Evolutionary conservation across 1,284 basidiomycete species (phyloP).

Genomic region (Phylloboletellus chloephorus): DNA sequence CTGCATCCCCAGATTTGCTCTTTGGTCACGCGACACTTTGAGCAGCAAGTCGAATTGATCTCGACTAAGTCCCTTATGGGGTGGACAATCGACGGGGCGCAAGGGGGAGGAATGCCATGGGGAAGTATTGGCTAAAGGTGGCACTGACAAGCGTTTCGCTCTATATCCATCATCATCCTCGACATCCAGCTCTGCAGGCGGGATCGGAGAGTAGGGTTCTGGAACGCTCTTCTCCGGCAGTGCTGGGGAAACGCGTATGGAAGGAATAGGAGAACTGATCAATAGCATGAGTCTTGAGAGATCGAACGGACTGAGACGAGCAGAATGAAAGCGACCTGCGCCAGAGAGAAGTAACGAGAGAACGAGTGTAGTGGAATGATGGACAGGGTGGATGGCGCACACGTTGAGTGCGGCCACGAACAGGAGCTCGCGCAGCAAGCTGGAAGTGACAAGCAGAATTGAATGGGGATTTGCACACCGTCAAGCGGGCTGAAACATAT

Average conservation of each 20-base stretch:
- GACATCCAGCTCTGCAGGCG: constrained; percentile 23
- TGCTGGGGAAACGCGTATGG: constrained; percentile 63
- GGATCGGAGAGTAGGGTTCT: constrained; percentile 62
- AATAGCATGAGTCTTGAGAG: constrained; percentile 37
- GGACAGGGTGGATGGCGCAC: constrained; percentile 5
- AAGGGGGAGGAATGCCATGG: constrained; percentile 48
- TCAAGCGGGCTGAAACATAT: no score
- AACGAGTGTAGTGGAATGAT: constrained; percentile 5
- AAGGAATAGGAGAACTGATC: constrained; percentile 46
- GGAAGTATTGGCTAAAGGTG: constrained; percentile 36
- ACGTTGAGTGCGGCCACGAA: constrained; percentile 10
- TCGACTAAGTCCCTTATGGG: constrained; percentile 52
- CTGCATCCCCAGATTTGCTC: constrained; percentile 41
- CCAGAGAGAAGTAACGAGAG: constrained; percentile 25
- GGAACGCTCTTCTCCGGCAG: constrained; percentile 44
- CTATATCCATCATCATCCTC: constrained; percentile 49
- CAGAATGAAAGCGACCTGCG: constrained; percentile 42
- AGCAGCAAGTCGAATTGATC: constrained; percentile 61
- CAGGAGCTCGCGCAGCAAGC: constrained; percentile 13
- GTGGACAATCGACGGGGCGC: constrained; percentile 36
- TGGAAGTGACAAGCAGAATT: background rate
- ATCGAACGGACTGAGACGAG: constrained; percentile 10
- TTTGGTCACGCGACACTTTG: constrained; percentile 51
- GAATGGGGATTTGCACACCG: no score
- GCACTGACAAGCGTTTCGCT: constrained; percentile 53